These are phyloP conservation scores for Calendula officinalis DNA, from an alignment of 129 eudicot species.

Conservation along the genomic window DNA sequence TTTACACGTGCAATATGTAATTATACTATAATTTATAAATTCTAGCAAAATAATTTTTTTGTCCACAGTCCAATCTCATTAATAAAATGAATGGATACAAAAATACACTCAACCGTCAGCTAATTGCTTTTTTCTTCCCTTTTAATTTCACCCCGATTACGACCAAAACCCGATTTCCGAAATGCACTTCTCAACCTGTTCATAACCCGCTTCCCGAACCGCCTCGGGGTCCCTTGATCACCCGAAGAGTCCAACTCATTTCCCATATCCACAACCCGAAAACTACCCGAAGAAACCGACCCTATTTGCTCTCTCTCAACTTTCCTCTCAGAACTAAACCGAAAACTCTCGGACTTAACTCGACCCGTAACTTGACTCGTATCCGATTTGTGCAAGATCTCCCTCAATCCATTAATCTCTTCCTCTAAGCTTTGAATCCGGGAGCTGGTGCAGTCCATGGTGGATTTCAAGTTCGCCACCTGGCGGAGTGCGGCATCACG, in stretches of 20 bases:
- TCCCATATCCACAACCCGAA: conserved; percentile 25
- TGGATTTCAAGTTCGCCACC: conserved; percentile 56
- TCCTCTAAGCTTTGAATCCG: conserved; percentile 68
- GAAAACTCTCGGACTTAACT: conserved; percentile 59
- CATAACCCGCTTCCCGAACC: conserved; percentile 45
- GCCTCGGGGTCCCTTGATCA: conserved; percentile 27
- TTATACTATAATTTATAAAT: no score
- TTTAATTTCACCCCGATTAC: conserved; percentile 11
- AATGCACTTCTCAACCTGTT: conserved; percentile 58
- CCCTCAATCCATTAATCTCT: conserved; percentile 60
- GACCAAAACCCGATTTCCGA: conserved; percentile 38
- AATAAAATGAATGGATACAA: background rate
- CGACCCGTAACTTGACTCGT: conserved; percentile 19
- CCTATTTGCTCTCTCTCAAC: conserved; percentile 74
- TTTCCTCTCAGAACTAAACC: conserved; percentile 54
- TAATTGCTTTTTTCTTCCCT: conserved; percentile 8
- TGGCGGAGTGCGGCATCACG: conserved; percentile 75
- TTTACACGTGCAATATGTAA: no score
- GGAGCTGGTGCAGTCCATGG: conserved; percentile 62
- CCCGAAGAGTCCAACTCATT: conserved; percentile 11
- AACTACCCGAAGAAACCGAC: conserved; percentile 60
- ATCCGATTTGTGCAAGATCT: conserved; percentile 32
- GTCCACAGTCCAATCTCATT: background rate
- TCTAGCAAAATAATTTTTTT: background rate
- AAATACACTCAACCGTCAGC: conserved; percentile 6